Percentiles rank a stretch among this genome's conserved stretches.
Conservation (phyloP, 2,329 filamentous ascomycete species). For the Beauveria sp. region DNA sequence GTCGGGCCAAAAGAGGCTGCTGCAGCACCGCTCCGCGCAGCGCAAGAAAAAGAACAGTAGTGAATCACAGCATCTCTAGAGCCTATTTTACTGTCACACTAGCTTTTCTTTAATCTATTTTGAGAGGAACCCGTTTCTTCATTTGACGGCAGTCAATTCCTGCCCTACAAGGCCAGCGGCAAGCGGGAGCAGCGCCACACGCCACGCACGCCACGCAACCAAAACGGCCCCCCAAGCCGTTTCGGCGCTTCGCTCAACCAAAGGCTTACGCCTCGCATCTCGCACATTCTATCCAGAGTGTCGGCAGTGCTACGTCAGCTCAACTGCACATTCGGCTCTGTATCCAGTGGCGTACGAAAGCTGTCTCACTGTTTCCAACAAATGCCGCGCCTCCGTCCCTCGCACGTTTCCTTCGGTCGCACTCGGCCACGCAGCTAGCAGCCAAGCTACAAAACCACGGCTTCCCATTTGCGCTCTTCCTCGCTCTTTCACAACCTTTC, state of each 20-base stretch:
- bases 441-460: background rate
- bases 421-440: background rate
- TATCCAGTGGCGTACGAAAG: background rate
- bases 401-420: background rate
- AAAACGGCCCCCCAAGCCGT: background rate
- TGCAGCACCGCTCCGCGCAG: background rate
- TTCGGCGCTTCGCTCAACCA: background rate
- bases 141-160: background rate
- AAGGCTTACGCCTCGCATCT: conserved; percentile 9
- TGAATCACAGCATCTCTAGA: background rate
- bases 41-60: background rate
- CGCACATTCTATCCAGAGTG: background rate
- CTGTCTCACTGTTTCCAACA: background rate
- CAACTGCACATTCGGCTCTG: background rate
- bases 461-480: background rate
- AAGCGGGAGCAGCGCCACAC: background rate
- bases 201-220: conserved; percentile 1
- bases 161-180: background rate
- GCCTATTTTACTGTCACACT: too few species aligned
- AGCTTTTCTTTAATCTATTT: background rate
- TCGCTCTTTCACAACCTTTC: background rate
- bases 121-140: too few species aligned
- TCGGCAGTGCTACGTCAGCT: conserved; percentile 4
- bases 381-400: background rate
- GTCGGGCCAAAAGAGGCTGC: background rate